phyloP scores from a whole-genome alignment of 2,329 filamentous ascomycete genomes.

The Paecilomyces niveus region DNA sequence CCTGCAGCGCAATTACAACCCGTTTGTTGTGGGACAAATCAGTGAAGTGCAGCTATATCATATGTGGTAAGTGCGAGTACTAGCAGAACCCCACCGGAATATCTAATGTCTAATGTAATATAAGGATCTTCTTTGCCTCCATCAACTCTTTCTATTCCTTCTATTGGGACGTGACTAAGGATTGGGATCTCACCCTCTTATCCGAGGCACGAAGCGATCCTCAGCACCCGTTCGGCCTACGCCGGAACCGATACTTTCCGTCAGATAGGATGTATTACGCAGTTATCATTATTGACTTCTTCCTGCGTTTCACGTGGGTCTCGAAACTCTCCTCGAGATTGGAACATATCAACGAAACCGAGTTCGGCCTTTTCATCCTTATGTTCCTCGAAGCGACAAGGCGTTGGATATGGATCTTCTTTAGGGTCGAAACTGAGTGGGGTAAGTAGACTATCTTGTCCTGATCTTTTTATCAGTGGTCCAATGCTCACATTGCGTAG shows the following conservation, averaged over 20 bases:
- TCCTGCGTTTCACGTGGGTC: conserved; percentile 84
- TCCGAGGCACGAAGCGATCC: conserved; percentile 52
- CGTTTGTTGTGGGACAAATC: conserved; percentile 41
- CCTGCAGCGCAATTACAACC: conserved; percentile 59
- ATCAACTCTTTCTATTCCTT: conserved; percentile 92
- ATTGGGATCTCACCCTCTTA: conserved; percentile 91
- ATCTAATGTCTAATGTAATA: not conserved
- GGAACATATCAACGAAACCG: conserved; percentile 77
- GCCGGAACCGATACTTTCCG: conserved; percentile 66
- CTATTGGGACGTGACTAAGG: conserved; percentile 94
- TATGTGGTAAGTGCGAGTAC: conserved; percentile 40
- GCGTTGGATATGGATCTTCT: conserved; percentile 95
- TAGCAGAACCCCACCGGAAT: not conserved
- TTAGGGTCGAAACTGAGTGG: conserved; percentile 92
- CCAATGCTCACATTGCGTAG: conserved; percentile 20
- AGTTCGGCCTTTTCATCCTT: conserved; percentile 81
- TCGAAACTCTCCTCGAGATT: conserved; percentile 78
- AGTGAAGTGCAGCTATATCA: conserved; percentile 50
- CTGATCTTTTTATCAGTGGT: conserved; percentile 9
- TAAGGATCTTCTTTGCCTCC: conserved; percentile 65
- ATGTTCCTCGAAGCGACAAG: conserved; percentile 80
- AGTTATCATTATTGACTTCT: conserved; percentile 69
- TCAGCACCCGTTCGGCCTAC: conserved; percentile 69
- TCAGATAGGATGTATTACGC: conserved; percentile 70
- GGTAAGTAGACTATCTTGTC: conserved; percentile 41